Percentiles rank a stretch among this genome's conserved stretches.
Evolutionary conservation across 1,284 basidiomycete genomes (phyloP).

Genomic region (Tilletia walkeri): DNA sequence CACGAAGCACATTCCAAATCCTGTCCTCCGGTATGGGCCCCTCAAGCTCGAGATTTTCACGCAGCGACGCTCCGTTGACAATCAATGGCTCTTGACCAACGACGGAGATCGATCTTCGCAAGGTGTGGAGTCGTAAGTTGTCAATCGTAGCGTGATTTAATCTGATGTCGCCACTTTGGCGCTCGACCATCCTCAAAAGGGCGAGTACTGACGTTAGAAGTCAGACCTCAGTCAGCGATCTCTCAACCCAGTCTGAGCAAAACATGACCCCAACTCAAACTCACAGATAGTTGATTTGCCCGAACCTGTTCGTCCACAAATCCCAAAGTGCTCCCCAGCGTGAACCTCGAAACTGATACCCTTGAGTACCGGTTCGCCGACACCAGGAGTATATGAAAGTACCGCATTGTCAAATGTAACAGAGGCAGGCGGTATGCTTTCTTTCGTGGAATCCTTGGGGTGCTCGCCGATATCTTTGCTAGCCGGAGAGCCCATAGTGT

Average conservation of each 20-base stretch:
- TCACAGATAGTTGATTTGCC: slow-evolving; percentile 40
- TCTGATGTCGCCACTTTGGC: slow-evolving; percentile 30
- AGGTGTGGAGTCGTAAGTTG: slow-evolving; percentile 22
- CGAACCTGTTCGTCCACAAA: slow-evolving; percentile 36
- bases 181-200: slow-evolving; percentile 39
- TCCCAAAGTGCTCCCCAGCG: slow-evolving; percentile 34
- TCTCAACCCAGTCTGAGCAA: too few relatives aligned
- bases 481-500: background rate
- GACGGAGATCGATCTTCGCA: slow-evolving; percentile 38
- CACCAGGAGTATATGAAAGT: slow-evolving; percentile 35
- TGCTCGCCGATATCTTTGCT: background rate
- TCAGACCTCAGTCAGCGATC: background rate
- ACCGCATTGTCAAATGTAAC: slow-evolving; percentile 23
- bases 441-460: background rate
- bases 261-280: background rate
- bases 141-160: slow-evolving; percentile 32
- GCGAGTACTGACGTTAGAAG: slow-evolving; percentile 30
- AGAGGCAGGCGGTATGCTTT: too few relatives aligned
- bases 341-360: slow-evolving; percentile 31
- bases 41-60: slow-evolving; percentile 49
- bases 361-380: slow-evolving; percentile 34
- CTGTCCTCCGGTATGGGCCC: slow-evolving; percentile 30
- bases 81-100: slow-evolving; percentile 48
- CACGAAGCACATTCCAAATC: slow-evolving; percentile 47
- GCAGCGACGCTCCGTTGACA: slow-evolving; percentile 40